phyloP scores from a whole-genome alignment of 306 rosid genomes.

The Rosa multiflora region DNA sequence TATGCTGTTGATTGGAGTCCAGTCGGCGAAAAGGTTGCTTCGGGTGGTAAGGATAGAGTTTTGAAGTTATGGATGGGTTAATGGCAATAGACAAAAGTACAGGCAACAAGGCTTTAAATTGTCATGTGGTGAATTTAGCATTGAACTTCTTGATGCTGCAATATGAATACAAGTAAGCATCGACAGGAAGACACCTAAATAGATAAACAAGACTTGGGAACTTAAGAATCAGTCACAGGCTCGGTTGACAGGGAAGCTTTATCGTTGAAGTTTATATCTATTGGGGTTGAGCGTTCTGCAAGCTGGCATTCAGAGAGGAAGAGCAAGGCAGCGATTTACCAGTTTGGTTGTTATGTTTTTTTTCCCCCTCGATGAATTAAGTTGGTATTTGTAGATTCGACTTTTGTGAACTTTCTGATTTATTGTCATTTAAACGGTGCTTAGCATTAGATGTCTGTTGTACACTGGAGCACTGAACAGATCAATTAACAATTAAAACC shows the following conservation, averaged over 20 bases:
- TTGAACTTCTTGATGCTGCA: not conserved
- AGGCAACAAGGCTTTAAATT: not conserved
- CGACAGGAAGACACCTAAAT: not conserved
- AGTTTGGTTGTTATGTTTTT: not conserved
- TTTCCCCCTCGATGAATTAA: not conserved
- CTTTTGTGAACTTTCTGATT: not conserved
- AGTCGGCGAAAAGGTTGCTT: conserved; percentile 94
- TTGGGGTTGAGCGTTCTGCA: not conserved
- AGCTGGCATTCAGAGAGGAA: conserved; percentile 2
- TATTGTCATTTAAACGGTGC: not conserved
- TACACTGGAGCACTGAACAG: not conserved
- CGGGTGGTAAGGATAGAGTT: conserved; percentile 96
- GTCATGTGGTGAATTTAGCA: not conserved
- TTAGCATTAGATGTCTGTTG: not conserved
- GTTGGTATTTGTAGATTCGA: not conserved
- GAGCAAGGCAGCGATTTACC: not conserved
- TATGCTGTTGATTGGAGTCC: conserved; percentile 98
- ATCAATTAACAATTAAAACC: too few species aligned
- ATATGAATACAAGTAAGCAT: not conserved
- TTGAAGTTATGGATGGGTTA: conserved; percentile 97
- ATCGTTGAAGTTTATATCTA: not conserved
- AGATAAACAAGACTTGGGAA: conserved; percentile 3
- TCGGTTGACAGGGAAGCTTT: not conserved
- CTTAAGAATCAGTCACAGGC: not conserved
- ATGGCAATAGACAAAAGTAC: not conserved